phyloP scores from a whole-genome alignment of 106 monocot species.

The Acorus gramineus region DNA sequence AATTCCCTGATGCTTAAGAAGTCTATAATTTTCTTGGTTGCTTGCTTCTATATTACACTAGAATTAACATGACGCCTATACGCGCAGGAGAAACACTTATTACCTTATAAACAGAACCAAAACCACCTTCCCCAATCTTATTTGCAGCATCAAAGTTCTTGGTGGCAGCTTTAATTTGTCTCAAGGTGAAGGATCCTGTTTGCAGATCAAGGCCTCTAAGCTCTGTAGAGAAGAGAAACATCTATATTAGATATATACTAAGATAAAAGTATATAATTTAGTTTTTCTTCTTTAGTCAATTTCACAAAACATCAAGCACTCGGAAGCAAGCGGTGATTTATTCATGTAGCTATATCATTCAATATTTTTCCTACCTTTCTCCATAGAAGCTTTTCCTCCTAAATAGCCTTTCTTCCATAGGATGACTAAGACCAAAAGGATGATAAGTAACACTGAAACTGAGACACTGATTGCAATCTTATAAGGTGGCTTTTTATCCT shows the following conservation, averaged over 20 bases:
- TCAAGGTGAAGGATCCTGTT: constrained; percentile 45
- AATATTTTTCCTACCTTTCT: constrained; percentile 31
- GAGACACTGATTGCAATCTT: constrained; percentile 14
- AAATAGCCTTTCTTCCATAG: constrained; percentile 4
- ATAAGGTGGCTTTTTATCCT: background rate
- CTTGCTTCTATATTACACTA: too few species aligned
- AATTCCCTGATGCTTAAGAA: too few species aligned
- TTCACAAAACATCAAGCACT: too few species aligned
- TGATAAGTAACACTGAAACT: constrained; percentile 13
- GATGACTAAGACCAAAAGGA: too few species aligned
- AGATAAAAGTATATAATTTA: too few species aligned
- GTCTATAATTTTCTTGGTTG: too few species aligned
- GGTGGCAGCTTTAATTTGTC: constrained; percentile 50
- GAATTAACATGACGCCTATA: too few species aligned
- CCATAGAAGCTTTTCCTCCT: constrained; percentile 5
- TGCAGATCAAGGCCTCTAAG: constrained; percentile 42
- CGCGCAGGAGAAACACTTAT: too few species aligned
- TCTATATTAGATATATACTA: too few species aligned
- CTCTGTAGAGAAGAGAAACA: constrained; percentile 22
- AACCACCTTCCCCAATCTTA: constrained; percentile 76
- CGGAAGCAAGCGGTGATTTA: too few species aligned
- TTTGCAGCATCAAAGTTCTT: constrained; percentile 8
- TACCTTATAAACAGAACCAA: constrained; percentile 74
- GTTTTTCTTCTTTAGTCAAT: too few species aligned
- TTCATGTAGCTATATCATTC: too few species aligned